These are phyloP conservation scores for Thelonectria rubi DNA, from an alignment of 2,329 filamentous ascomycete species.

Conservation along the genomic window DNA sequence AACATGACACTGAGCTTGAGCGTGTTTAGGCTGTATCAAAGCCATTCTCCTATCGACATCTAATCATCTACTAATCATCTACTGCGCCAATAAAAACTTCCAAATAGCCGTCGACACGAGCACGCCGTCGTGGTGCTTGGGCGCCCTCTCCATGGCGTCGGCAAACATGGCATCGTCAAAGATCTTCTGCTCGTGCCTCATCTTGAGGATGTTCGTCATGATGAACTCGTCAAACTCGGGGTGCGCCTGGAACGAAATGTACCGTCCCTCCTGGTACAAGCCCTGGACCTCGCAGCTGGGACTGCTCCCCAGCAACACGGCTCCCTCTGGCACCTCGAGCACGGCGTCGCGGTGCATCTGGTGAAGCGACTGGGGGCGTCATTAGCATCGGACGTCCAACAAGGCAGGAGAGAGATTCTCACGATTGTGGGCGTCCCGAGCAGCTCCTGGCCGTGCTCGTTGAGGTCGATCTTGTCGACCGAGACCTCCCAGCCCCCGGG, in stretches of 20 bases:
- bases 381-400: slow-evolving; percentile 1
- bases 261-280: slow-evolving; percentile 47
- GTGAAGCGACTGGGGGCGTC: slow-evolving; percentile 42
- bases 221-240: slow-evolving; percentile 53
- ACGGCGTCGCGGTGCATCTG: slow-evolving; percentile 58
- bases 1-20: no score
- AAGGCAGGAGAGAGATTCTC: background rate
- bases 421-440: slow-evolving; percentile 45
- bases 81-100: slow-evolving; percentile 36
- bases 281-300: slow-evolving; percentile 52
- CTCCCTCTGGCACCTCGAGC: slow-evolving; percentile 47
- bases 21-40: no score
- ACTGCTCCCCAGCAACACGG: slow-evolving; percentile 51
- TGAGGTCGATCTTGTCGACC: slow-evolving; percentile 50
- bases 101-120: slow-evolving; percentile 41
- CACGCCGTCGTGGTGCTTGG: slow-evolving; percentile 42
- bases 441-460: slow-evolving; percentile 48
- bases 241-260: slow-evolving; percentile 55
- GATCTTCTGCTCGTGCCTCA: slow-evolving; percentile 39
- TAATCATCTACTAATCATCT: background rate
- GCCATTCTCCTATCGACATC: background rate
- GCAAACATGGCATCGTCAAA: slow-evolving; percentile 41
- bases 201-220: slow-evolving; percentile 46
- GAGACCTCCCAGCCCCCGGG: slow-evolving; percentile 54
- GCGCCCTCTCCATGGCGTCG: slow-evolving; percentile 41